Evolutionary conservation across 208 protist genomes (phyloP).

Genomic region (Crithidia brevicula): DNA sequence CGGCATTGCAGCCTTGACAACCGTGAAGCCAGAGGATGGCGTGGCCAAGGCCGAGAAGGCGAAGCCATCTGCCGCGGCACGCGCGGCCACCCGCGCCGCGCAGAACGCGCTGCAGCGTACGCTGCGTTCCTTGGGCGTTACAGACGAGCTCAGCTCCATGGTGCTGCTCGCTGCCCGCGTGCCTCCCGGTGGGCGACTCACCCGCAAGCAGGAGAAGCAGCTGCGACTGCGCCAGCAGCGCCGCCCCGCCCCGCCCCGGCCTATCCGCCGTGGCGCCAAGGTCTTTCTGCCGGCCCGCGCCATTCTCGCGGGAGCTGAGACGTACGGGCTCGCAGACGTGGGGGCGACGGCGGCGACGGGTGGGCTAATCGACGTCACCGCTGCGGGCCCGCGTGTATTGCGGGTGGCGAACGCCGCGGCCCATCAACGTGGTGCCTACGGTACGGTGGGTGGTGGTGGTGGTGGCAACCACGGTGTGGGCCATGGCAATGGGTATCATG

Average conservation of each 20-base stretch:
- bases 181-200: slow-evolving; percentile 1
- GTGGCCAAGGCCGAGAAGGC: background rate
- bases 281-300: slow-evolving; percentile 42
- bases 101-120: slow-evolving; percentile 23
- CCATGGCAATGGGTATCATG: background rate
- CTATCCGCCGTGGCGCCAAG: slow-evolving; percentile 69
- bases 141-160: slow-evolving; percentile 47
- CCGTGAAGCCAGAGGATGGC: background rate
- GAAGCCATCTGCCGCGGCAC: background rate
- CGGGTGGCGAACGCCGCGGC: slow-evolving; percentile 1
- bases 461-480: slow-evolving; percentile 8
- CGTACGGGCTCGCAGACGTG: slow-evolving; percentile 4
- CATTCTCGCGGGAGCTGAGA: background rate
- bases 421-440: slow-evolving; percentile 1
- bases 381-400: slow-evolving; percentile 20
- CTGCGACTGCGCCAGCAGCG: slow-evolving; percentile 52
- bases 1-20: no score
- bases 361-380: slow-evolving; percentile 24
- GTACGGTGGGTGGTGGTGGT: background rate
- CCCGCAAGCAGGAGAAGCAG: slow-evolving; percentile 32
- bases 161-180: slow-evolving; percentile 23
- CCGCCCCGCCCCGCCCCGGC: slow-evolving; percentile 52
- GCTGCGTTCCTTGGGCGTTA: slow-evolving; percentile 35
- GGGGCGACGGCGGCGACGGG: slow-evolving; percentile 10
- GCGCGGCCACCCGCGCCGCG: slow-evolving; percentile 8